Conservation (phyloP, 2,329 filamentous ascomycete species). For the Pyricularia sp. region DNA sequence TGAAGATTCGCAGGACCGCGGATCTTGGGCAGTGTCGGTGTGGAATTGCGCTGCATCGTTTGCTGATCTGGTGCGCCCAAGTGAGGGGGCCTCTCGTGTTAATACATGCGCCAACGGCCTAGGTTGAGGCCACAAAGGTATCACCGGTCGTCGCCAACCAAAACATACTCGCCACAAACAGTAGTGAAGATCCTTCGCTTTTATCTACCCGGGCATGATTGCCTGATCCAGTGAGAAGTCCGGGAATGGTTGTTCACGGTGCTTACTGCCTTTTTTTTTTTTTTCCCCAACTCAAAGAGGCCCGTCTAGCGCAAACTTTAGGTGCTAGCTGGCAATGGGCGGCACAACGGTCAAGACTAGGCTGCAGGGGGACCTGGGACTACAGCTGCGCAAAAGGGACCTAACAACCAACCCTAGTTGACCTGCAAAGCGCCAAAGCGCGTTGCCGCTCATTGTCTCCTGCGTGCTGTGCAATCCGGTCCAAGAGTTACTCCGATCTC, state of each 20-base stretch:
- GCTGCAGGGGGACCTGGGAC: background rate
- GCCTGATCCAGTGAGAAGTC: background rate
- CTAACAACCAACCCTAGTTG: too few relatives aligned
- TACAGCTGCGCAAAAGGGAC: background rate
- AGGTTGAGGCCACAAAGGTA: background rate
- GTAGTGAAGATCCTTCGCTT: background rate
- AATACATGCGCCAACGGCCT: too few relatives aligned
- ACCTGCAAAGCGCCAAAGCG: too few relatives aligned
- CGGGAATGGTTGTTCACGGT: background rate
- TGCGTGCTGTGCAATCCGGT: background rate
- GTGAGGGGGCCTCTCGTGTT: too few relatives aligned
- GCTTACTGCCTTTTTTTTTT: background rate
- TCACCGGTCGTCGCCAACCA: background rate
- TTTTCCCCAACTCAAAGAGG: background rate
- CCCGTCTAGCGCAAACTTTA: background rate
- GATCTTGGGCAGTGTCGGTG: too few relatives aligned
- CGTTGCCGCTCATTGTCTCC: too few relatives aligned
- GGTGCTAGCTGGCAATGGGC: background rate
- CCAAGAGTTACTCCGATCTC: background rate
- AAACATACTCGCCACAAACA: background rate
- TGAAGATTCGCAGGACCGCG: too few relatives aligned
- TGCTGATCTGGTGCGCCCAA: too few relatives aligned
- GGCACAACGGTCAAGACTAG: background rate
- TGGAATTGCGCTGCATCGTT: too few relatives aligned
- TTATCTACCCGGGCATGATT: background rate